Base-by-base conservation (phyloP, 805 yeast species). In the Wickerhamomyces strasburgensis region DNA sequence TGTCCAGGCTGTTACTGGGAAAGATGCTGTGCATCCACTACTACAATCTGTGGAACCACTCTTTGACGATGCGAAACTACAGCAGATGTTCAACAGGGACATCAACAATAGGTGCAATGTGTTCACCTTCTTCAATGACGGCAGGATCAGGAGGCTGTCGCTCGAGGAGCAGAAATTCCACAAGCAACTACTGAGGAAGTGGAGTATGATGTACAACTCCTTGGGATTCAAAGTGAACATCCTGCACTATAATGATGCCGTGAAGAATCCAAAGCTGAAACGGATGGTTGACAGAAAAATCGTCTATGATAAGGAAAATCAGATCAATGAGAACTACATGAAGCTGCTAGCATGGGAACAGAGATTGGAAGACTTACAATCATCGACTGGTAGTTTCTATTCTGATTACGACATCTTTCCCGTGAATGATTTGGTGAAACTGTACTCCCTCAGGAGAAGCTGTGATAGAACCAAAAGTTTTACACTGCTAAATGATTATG, bases 21-120 rank as follows among this genome's bases (percentile, higher is more conserved):
- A n/a, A n/a, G n/a, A n/a, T n/a, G n/a, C 5, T 9, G 14, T 31
- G 18, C 11, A 19, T 84, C 82, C 80, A 48, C 14, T 44, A 1
- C 33, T 34, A 10, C 17, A 26, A 28, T 39, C 43, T 2, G 37
- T 33, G 11, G 28, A 27, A 1, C 42, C 39, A 13, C 23, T 47
- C 4, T 32, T 42, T 23, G 26, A 27, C 1, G 48, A 46, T 25
- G 44, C 37, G 3, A 28, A 16, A n/a, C 30, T 49, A 3, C 39
- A 29, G 7, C 17, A 34, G 21, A 32, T 45, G 25, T 38, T 49
- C 8, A 36, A 27, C 15, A 27, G 42, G 28, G 38, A 19, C 14
- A 14, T 23, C 10, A 41, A 40, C 14, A 35, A 38, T 13, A 30
- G 34, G 17, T 41, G 39, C 14, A 35, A 42, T 2, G 35, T 47